These are phyloP conservation scores for Sugiyamaella grinbergsii DNA, from an alignment of 1,139 yeast species.

Conservation along the genomic window DNA sequence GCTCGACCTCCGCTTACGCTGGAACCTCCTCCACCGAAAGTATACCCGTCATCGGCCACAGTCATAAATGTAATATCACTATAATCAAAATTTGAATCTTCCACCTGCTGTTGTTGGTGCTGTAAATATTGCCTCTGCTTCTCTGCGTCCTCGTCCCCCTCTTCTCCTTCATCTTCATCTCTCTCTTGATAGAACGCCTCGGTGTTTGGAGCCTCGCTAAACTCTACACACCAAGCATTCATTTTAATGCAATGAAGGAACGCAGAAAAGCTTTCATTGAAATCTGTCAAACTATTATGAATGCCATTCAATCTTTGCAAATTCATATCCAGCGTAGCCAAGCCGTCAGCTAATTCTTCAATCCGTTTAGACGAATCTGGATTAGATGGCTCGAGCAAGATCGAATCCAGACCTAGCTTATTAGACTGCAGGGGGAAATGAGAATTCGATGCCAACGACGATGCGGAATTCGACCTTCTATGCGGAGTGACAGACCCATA, in stretches of 20 bases:
- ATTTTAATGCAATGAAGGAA: constrained; percentile 64
- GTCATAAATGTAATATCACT: constrained; percentile 22
- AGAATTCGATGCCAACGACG: constrained; percentile 28
- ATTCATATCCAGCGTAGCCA: constrained; percentile 57
- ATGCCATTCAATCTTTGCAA: constrained; percentile 52
- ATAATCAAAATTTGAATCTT: constrained; percentile 16
- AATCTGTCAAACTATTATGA: constrained; percentile 54
- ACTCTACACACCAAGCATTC: constrained; percentile 72
- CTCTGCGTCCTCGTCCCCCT: too few relatives aligned
- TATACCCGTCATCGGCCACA: constrained; percentile 2
- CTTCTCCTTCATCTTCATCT: constrained; percentile 19
- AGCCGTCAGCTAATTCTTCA: constrained; percentile 52
- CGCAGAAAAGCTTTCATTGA: constrained; percentile 66
- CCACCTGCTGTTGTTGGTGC: neutral
- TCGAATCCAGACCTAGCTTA: constrained; percentile 30
- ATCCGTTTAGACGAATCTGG: constrained; percentile 27
- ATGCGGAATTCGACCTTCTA: constrained; percentile 34
- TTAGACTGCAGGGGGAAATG: constrained; percentile 31
- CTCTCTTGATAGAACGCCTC: constrained; percentile 35
- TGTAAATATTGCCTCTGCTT: neutral
- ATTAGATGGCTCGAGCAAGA: constrained; percentile 24
- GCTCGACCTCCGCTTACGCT: neutral
- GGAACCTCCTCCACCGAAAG: neutral
- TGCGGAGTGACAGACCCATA: constrained; percentile 33
- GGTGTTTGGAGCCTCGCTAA: constrained; percentile 49